These are phyloP conservation scores for Sarocladium strictum DNA, from an alignment of 2,329 filamentous ascomycete species.

Conservation along the genomic window DNA sequence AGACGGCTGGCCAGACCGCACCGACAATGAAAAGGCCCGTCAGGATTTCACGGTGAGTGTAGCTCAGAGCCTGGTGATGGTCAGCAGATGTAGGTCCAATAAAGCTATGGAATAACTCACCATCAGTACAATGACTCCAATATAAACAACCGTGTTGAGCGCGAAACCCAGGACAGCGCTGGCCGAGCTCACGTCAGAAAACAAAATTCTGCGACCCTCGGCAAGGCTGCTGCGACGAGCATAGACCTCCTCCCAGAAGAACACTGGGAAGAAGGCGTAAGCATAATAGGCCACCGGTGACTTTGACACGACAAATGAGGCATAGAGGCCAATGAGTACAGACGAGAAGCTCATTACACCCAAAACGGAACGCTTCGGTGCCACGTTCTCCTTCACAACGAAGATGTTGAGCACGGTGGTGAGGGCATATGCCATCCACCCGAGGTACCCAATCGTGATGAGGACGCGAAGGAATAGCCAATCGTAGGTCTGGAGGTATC, in stretches of 20 bases:
- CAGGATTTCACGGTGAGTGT: slow-evolving; percentile 84
- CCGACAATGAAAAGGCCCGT: slow-evolving; percentile 73
- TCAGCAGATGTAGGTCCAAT: not conserved
- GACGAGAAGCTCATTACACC: slow-evolving; percentile 68
- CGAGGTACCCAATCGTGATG: slow-evolving; percentile 84
- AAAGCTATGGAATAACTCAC: slow-evolving; percentile 36
- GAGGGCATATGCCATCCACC: slow-evolving; percentile 90
- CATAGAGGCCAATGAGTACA: slow-evolving; percentile 67
- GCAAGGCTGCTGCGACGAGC: slow-evolving; percentile 65
- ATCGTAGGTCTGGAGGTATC: slow-evolving; percentile 96
- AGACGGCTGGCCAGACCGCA: slow-evolving; percentile 69
- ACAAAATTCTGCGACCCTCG: slow-evolving; percentile 61
- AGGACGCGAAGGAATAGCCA: slow-evolving; percentile 91
- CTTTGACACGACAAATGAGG: slow-evolving; percentile 71
- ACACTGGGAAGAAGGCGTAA: slow-evolving; percentile 85
- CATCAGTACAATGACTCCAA: slow-evolving; percentile 73
- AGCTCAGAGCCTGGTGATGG: slow-evolving; percentile 67
- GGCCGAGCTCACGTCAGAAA: slow-evolving; percentile 60
- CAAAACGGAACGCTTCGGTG: slow-evolving; percentile 54
- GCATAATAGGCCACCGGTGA: slow-evolving; percentile 83
- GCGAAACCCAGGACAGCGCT: slow-evolving; percentile 52
- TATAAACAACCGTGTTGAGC: slow-evolving; percentile 59
- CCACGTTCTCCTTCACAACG: slow-evolving; percentile 66
- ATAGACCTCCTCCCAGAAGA: slow-evolving; percentile 96
- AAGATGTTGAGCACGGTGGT: slow-evolving; percentile 85